Base-by-base conservation (phyloP, 2,329 filamentous ascomycete species). In the Myriosclerotinia curreyana region DNA sequence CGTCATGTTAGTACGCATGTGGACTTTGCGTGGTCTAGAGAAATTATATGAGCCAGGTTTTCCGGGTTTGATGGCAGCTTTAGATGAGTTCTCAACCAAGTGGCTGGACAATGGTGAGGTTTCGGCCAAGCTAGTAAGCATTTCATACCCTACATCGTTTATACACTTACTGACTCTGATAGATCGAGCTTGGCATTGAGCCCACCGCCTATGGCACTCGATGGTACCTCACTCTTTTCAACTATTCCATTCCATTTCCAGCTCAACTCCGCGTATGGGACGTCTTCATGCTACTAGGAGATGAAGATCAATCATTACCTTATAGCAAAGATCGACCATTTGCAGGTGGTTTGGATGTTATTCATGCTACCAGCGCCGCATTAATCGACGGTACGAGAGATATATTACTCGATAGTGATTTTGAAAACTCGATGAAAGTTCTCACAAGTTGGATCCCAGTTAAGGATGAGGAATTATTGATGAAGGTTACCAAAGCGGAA, bases 221-320 rank as follows among this genome's bases (percentile, higher is more conserved):
- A 60, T 99, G 95, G 95, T 99, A 99, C 75, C 82, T 99, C 60
- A 99, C 95, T 2, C 81, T 99, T 11, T 99, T 99, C 82, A 98
- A 98, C 77, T 89, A 98, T 73, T 96, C 92, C 20, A 91, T 99
- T 60, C 95, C 95, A 0, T 99, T 98, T 72, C 84, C 91, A 0
- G 93, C 94, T 4, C 95, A 98, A 76, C 86, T 99, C 44, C 89
- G 95, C 56, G 90, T 99, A 20, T 99, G 95, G 95, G 95, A 99
- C 74, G 90, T 97, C 1, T 98, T 98, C 77, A 92, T 99, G 84
- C 85, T 99, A 17, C 84, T 98, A 15, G 95, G 94, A 54, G 91
- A 94, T 70, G 82, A 83, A 12, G 80, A 86, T n/a, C 79, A 82
- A 20, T 65, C 67, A 2, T 42, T 69, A 17, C 28, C 69, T 2